A percentile compares a stretch with the other conserved stretches of the same genome.
Evolutionary conservation across 108 stramenopile genomes (phyloP).

Genomic region (Stephanodiscus triporus): DNA sequence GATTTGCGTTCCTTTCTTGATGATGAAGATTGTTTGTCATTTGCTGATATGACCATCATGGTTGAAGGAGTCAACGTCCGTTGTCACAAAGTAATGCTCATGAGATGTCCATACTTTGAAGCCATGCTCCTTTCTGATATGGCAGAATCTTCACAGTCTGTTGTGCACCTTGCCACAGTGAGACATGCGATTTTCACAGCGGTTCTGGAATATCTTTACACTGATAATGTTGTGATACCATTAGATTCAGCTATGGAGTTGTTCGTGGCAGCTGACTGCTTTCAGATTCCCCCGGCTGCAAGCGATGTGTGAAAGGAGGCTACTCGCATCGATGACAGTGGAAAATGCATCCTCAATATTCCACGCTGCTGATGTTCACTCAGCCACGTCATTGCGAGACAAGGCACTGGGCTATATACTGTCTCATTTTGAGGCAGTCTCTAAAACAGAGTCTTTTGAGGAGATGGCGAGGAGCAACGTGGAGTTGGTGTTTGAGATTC

Average conservation of each 20-base stretch:
- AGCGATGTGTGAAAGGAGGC: slow-evolving; percentile 93
- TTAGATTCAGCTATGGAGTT: slow-evolving; percentile 95
- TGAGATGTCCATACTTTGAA: slow-evolving; percentile 92
- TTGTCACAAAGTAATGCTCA: slow-evolving; percentile 94
- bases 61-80: slow-evolving; percentile 86
- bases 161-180: slow-evolving; percentile 70
- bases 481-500: slow-evolving; percentile 95
- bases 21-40: slow-evolving; percentile 56
- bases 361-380: slow-evolving; percentile 93
- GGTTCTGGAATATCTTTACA: slow-evolving; percentile 95
- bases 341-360: slow-evolving; percentile 97
- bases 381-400: slow-evolving; percentile 79
- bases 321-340: slow-evolving; percentile 88
- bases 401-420: slow-evolving; percentile 84
- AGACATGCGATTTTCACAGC: slow-evolving; percentile 80
- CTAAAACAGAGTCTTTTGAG: slow-evolving; percentile 89
- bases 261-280: slow-evolving; percentile 95
- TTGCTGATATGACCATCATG: slow-evolving; percentile 93
- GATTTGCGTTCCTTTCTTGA: slow-evolving; percentile 90
- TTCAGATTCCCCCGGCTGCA: slow-evolving; percentile 96
- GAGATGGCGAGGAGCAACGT: slow-evolving; percentile 97
- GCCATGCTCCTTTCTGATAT: slow-evolving; percentile 90
- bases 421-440: slow-evolving; percentile 93
- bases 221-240: slow-evolving; percentile 84
- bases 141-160: slow-evolving; percentile 79